Evolutionary conservation across 179 eudicot genomes (phyloP), one percentile per base, ranked within the genome.

Genomic region (Silene coronaria): DNA sequence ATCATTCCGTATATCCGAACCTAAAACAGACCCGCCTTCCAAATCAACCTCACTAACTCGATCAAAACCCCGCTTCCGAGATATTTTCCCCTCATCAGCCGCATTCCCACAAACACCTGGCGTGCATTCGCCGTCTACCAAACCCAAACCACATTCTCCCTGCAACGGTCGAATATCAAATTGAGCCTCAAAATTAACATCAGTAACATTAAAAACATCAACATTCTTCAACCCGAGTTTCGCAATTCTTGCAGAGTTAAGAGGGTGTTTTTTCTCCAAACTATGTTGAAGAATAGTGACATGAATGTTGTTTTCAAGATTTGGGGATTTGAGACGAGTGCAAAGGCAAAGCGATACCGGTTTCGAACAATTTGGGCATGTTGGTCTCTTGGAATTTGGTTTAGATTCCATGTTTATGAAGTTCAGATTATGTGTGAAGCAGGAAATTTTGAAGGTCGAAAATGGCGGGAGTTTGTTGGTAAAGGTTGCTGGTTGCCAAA

Each of bases 281-380:
- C 81, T 85, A 78, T 93, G 98, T 48, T 91, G 98, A 26, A 93
- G 85, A 78, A 93, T 82, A 69, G 91, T 93, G 76, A 93, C 76
- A 26, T 83, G 79, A 1, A 91, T 86, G 4, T 85, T 77, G 82
- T 88, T 93, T 7, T 86, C 70, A 64, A 88, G 88, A 42, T n/a
- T 34, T 0, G 89, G 91, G 81, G 76, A 74, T 65, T 83, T 87
- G 67, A 91, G 70, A 24, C 93, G 81, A 71, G 73, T 74, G 75
- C 97, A 93, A 60, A 88, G 85, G 70, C 98, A 93, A 57, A 84
- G 74, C 1, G 81, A 65, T 27, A 88, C 12, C 62, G 98, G 98
- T 77, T 86, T 91, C 6, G 95, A 83, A 74, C 98, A 93, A 21
- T 76, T 66, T 74, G 84, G 88, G 88, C 98, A 93, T 19, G 81